Percentiles rank a stretch among this genome's conserved stretches.
These are phyloP conservation scores for Entomortierella lignicola DNA, from an alignment of 192 early-diverging fungal species.

Conservation along the genomic window DNA sequence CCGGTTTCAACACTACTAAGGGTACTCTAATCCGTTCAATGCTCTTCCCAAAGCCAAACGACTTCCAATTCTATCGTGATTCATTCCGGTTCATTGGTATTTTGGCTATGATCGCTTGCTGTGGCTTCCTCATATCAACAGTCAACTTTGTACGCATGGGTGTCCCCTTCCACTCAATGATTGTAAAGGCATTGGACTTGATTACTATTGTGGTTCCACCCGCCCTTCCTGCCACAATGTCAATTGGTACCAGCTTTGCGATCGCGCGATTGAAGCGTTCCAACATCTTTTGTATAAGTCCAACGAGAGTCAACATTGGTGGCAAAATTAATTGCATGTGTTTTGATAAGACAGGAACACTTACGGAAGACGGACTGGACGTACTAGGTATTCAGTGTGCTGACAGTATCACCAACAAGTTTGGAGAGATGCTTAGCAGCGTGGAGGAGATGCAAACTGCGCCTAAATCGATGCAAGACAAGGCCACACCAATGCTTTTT, in stretches of 20 bases:
- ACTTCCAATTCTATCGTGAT: conserved; percentile 97
- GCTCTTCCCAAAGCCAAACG: conserved; percentile 96
- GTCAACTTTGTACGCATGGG: conserved; percentile 90
- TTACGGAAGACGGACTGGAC: conserved; percentile 96
- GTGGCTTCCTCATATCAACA: conserved; percentile 90
- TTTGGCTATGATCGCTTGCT: conserved; percentile 80
- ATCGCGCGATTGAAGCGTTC: conserved; percentile 81
- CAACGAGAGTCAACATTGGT: conserved; percentile 93
- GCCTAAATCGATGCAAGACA: conserved; percentile 19
- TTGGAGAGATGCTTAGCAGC: conserved; percentile 59
- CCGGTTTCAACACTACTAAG: conserved; percentile 95
- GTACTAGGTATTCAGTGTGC: conserved; percentile 89
- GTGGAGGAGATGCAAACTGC: conserved; percentile 58
- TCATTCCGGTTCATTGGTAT: conserved; percentile 97
- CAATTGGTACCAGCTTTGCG: conserved; percentile 97
- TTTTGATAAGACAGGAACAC: conserved; percentile 99
- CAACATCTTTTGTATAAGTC: conserved; percentile 93
- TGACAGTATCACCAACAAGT: conserved; percentile 56
- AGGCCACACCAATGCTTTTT: conserved; percentile 58
- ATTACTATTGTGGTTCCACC: conserved; percentile 98
- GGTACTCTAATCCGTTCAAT: conserved; percentile 95
- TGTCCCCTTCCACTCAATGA: conserved; percentile 75
- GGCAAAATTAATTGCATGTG: conserved; percentile 97
- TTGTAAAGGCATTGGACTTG: conserved; percentile 93
- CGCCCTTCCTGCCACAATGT: conserved; percentile 97